Evolutionary conservation across 139 green algal species (phyloP), one percentile per base, ranked within the genome.

Genomic region (Klebsormidium nitens): DNA sequence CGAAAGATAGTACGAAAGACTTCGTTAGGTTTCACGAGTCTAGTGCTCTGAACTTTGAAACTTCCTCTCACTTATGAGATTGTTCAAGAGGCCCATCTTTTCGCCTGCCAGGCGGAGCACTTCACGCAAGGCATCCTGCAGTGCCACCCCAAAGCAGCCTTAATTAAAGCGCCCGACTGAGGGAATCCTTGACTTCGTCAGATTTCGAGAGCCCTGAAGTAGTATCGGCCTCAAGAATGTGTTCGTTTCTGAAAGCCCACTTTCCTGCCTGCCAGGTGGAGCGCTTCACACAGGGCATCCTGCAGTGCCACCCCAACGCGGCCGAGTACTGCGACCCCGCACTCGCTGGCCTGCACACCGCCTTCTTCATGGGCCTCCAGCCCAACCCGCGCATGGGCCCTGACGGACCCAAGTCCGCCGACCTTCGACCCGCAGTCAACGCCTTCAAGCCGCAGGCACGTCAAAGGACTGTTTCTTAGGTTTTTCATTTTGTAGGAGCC

Each of bases 321-420:
- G 79, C 85, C 8, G 80, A 87, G 8, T 73, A 87, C 39, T 47
- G 46, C 2, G 59, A 81, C 23, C 69, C 68, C 42, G 38, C 42
- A n/a, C 56, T 32, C 19, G 5, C 23, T 2, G 17, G 37, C 5
- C 39, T 17, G 8, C 69, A 72, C 1, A 32, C 62, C 35, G 65
- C 74, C 29, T 94, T 89, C 67, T 93, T 84, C 63, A 85, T 94
- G 67, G 88, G 86, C 1, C 67, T 93, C 1, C 78, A 82, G 50
- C 87, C 88, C 71, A 84, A 86, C 38, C 81, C 82, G 31, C 64
- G 58, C 3, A 69, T 55, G 47, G 32, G 31, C 2, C 35, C 63
- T 3, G 35, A 29, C n/a, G 62, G 26, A 6, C 44, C 50, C 1
- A 39, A 66, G 31, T 26, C 32, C 36, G 86, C 89, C 5, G 82